Percentiles rank a stretch among this genome's conserved stretches.
Conservation (phyloP, 2,329 filamentous ascomycete species). For the Fusarium mundagurra region DNA sequence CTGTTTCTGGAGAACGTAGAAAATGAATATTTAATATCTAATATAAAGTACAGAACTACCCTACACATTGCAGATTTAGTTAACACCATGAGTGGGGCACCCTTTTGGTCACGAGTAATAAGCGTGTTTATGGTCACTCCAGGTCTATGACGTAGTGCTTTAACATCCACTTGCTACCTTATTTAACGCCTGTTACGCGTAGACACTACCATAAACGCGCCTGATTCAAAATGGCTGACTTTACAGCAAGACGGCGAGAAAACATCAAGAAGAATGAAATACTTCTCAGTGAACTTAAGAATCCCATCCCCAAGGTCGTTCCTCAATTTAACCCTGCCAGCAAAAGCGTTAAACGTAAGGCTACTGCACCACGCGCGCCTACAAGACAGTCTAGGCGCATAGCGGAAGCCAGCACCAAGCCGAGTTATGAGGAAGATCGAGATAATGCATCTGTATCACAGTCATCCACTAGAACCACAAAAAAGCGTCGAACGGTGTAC, state of each 20-base stretch:
- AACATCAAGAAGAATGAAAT: conserved; percentile 8
- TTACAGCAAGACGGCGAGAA: background rate
- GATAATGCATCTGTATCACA: background rate
- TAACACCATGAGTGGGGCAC: too few species aligned
- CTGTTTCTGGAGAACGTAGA: too few species aligned
- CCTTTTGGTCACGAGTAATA: too few species aligned
- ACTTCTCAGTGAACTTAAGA: conserved; percentile 1
- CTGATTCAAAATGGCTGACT: background rate
- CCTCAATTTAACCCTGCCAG: background rate
- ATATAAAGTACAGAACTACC: too few species aligned
- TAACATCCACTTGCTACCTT: accelerated
- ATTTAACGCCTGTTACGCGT: too few species aligned
- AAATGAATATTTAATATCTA: too few species aligned
- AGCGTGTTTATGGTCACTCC: too few species aligned
- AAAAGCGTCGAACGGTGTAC: background rate
- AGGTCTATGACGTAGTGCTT: too few species aligned
- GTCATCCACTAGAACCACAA: background rate
- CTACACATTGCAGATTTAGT: too few species aligned
- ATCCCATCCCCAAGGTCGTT: background rate
- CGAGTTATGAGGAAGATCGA: background rate
- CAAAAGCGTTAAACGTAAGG: background rate
- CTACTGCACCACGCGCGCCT: background rate
- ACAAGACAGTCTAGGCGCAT: conserved; percentile 13
- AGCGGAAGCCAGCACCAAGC: background rate
- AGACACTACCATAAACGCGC: background rate